Evolutionary conservation across 2,329 filamentous ascomycete species (phyloP), one percentile per base, ranked within the genome.

Genomic region (Fusarium sp.): DNA sequence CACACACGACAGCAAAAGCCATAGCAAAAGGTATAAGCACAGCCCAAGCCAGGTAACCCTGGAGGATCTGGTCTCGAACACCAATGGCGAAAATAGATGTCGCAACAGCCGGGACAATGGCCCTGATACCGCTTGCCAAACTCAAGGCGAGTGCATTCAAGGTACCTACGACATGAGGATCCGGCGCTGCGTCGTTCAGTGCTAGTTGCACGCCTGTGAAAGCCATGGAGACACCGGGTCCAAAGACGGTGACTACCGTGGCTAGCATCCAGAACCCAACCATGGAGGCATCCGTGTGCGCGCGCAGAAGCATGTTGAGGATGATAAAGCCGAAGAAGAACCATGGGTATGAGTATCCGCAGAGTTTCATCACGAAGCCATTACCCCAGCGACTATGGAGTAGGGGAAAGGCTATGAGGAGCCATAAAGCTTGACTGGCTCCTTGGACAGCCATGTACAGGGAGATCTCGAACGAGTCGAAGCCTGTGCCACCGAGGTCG

Each of bases 151-250:
- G 57, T 16, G 90, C 90, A 72, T 95, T 95, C 29, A 96, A 81
- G 0, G 88, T 93, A 0, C 90, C 92, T 12, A 95, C 81, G 1
- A 88, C 86, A 44, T 83, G 82, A 2, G 88, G 85, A 12, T 84
- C 88, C 0, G 93, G 93, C 0, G 90, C 85, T 4, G 92, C 87
- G 61, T 94, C 91, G 77, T 95, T 95, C 32, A 95, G 76, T 1
- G 89, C 88, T 11, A 95, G 87, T 81, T 94, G 92, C 1, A 90
- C 85, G 3, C 84, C 89, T 1, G 91, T 94, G 75, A 91, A 92
- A 3, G 85, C 83, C 91, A 93, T 93, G 51, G 84, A 85, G 0
- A 92, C 87, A 2, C 89, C 88, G 14, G 85, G 85, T 0, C 90
- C 90, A 11, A 81, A 12, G 0, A 92, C n/a, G 0, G 82, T 80